These are phyloP conservation scores for Pyrus pyrifolia DNA, from an alignment of 306 rosid genomes.

Conservation along the genomic window DNA sequence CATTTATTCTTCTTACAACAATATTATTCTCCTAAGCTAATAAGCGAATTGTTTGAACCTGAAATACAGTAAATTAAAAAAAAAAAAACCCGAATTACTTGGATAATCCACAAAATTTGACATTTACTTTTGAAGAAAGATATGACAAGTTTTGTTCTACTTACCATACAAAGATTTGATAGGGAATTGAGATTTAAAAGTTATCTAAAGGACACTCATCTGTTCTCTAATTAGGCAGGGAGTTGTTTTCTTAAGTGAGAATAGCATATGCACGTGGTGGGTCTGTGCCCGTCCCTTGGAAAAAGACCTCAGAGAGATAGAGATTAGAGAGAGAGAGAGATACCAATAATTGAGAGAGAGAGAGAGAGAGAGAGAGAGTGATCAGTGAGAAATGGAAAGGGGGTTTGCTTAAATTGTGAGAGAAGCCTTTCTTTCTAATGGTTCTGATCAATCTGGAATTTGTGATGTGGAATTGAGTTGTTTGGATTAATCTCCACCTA, in stretches of 20 bases:
- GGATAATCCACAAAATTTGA: background rate
- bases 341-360: slow-evolving; percentile 11
- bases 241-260: slow-evolving; percentile 1
- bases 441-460: slow-evolving; percentile 11
- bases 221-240: background rate
- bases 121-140: background rate
- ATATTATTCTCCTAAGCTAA: too few species aligned
- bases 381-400: background rate
- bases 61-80: too few species aligned
- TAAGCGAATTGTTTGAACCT: too few species aligned
- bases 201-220: background rate
- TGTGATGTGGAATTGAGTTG: background rate
- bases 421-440: slow-evolving; percentile 25
- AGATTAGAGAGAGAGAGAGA: background rate
- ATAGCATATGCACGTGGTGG: background rate
- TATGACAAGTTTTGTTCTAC: too few species aligned
- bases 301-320: background rate
- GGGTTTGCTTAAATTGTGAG: slow-evolving; percentile 32
- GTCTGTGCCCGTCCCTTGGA: background rate
- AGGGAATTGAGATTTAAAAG: background rate
- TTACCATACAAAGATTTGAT: background rate
- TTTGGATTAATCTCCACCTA: slow-evolving; percentile 15
- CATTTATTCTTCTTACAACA: too few species aligned
- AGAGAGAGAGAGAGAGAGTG: background rate
- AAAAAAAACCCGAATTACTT: too few species aligned